Evolutionary conservation across 2,329 filamentous ascomycete genomes (phyloP).

Genomic region (Cadophora gregata): DNA sequence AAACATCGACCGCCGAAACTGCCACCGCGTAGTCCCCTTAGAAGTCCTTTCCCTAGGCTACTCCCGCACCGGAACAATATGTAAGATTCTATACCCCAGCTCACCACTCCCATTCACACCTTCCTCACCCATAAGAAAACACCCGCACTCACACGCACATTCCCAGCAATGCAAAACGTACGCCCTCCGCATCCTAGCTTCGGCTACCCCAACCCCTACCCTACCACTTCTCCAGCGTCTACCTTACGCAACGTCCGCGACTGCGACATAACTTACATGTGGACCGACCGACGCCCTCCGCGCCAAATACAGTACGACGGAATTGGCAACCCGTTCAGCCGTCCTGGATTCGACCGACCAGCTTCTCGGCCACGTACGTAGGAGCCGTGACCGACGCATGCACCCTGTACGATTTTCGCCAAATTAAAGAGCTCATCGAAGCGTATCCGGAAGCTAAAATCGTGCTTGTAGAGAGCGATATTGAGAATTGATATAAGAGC

Average conservation of each 20-base stretch:
- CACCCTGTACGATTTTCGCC: conserved; percentile 44
- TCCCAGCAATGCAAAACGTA: conserved; percentile 21
- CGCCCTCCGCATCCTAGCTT: conserved; percentile 19
- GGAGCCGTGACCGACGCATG: conserved; percentile 44
- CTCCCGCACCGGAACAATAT: conserved; percentile 20
- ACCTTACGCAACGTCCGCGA: conserved; percentile 7
- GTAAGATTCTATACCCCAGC: background rate
- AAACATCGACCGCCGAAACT: conserved; percentile 7
- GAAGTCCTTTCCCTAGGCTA: conserved; percentile 19
- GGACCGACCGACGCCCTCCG: conserved; percentile 11
- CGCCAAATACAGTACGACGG: conserved; percentile 1
- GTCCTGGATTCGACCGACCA: background rate
- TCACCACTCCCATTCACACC: background rate
- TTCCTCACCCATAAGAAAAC: background rate
- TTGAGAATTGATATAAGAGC: conserved; percentile 37
- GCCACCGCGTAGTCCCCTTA: conserved; percentile 3
- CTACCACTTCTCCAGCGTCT: conserved; percentile 19
- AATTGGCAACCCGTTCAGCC: background rate
- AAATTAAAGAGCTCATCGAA: conserved; percentile 44
- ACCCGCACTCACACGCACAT: background rate
- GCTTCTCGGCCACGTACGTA: background rate
- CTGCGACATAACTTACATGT: conserved; percentile 6
- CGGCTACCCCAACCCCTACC: conserved; percentile 15
- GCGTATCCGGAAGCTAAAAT: conserved; percentile 48
- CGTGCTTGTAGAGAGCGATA: conserved; percentile 43